phyloP scores from a whole-genome alignment of 345 rosid genomes.

The Xanthoceras sorbifolium region DNA sequence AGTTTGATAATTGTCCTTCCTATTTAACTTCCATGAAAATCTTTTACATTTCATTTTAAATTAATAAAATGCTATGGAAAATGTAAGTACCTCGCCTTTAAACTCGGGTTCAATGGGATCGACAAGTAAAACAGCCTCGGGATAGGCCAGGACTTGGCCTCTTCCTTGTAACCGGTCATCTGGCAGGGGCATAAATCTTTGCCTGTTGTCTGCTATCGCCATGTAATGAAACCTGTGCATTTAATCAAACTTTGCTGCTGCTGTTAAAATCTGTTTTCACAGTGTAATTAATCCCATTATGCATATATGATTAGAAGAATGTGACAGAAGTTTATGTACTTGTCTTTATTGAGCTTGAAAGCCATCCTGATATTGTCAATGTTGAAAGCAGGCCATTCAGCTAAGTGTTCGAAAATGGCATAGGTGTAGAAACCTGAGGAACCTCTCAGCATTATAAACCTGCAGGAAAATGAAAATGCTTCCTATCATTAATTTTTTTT shows the following conservation, averaged over 20 bases:
- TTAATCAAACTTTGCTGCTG: background rate
- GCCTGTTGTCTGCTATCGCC: constrained; percentile 80
- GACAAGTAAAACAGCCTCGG: constrained; percentile 80
- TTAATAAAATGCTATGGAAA: background rate
- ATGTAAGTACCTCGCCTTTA: constrained; percentile 65
- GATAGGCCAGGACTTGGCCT: constrained; percentile 66
- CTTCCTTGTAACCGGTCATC: constrained; percentile 71
- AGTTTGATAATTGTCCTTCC: background rate
- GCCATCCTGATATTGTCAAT: constrained; percentile 75
- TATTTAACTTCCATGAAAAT: background rate
- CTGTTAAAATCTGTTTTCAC: background rate
- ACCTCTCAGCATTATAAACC: constrained; percentile 77
- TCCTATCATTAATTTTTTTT: constrained; percentile 15
- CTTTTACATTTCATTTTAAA: too few species aligned
- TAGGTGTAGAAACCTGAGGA: constrained; percentile 84
- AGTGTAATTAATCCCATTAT: background rate
- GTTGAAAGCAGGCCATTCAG: constrained; percentile 83
- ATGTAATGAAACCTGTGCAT: constrained; percentile 81
- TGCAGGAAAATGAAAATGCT: constrained; percentile 25
- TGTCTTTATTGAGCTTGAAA: constrained; percentile 78
- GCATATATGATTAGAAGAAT: too few species aligned
- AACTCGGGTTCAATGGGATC: constrained; percentile 71
- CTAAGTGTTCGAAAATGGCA: constrained; percentile 66
- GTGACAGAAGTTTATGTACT: constrained; percentile 34
- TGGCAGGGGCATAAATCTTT: constrained; percentile 84